Conservation (phyloP, 2,329 filamentous ascomycete species). For the Claviceps sp. region DNA sequence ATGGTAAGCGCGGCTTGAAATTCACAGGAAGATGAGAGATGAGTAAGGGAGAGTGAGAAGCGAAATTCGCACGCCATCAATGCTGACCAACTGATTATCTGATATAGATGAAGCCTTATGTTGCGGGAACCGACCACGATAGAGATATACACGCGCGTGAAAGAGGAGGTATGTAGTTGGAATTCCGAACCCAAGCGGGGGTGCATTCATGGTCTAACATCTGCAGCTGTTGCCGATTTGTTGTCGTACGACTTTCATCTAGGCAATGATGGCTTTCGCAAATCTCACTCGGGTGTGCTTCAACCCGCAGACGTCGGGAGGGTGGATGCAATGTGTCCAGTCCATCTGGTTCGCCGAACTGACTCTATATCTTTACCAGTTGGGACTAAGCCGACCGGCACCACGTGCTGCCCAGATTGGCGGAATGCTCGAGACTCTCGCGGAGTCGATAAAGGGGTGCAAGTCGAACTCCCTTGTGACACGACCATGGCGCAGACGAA, state of each 20-base stretch:
- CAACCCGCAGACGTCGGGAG: not conserved
- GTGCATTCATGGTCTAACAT: not conserved
- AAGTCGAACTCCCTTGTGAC: not conserved
- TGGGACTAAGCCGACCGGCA: not conserved
- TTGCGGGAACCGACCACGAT: not conserved
- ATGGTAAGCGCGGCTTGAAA: not conserved
- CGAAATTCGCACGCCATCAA: not conserved
- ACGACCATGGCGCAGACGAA: not conserved
- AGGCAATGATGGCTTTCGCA: not conserved
- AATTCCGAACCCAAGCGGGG: not conserved
- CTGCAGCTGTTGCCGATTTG: slow-evolving; percentile 1
- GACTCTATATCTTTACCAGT: too few species aligned
- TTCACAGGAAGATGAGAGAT: not conserved
- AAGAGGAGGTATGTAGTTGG: not conserved
- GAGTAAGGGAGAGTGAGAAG: too few species aligned
- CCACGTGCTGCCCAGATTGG: not conserved
- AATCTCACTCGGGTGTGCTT: not conserved
- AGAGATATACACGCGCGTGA: not conserved
- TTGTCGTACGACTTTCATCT: slow-evolving; percentile 4
- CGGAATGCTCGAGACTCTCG: not conserved
- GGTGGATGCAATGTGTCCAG: too few species aligned
- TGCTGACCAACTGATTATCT: not conserved
- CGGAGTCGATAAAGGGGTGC: not conserved
- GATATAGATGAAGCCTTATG: slow-evolving; percentile 3
- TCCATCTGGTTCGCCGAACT: too few species aligned